Base-by-base conservation (phyloP, 148 eudicot species). In the Fagopyrum tataricum region DNA sequence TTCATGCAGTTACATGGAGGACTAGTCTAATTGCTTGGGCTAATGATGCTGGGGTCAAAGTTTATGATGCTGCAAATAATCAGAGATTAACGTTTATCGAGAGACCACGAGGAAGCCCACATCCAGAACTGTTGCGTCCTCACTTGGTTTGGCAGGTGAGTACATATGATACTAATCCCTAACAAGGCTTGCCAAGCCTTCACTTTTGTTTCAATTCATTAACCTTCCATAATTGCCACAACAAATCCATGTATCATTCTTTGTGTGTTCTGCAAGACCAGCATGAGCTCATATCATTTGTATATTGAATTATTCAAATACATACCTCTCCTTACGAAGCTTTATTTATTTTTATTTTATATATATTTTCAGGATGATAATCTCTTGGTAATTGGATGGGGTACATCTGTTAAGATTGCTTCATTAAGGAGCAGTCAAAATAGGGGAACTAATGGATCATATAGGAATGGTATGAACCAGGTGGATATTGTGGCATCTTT, bases 401-500 rank as follows among this genome's bases (percentile, higher is more conserved):
- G 98, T 66, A 95, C 96, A 67, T 88, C 96, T 72, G 90, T 95
- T 52, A 95, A 95, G 83, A 82, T 95, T 76, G 97, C 91, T 74
- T 89, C 91, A 62, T 73, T 95, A 78, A 83, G 75, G 84, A 75
- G 79, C 51, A 84, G 79, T 78, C 87, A 79, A 73, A 79, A 79
- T 71, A 85, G 75, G 46, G 81, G 80, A 43, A 77, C 77, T 51
- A 91, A 91, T 78, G 98, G 96, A 78, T 78, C 87, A 15, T 81
- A 86, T 77, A 85, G 72, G 81, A 81, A 84, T 48, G 82, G 85
- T 64, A 74, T 83, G 81, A 85, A 80, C 75, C 81, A 83, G 80
- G 98, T 95, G 81, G 97, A 95, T 82, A 90, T 95, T 76, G 96
- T 95, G 69, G 98, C 98, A 74, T 91, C 97, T 76, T 91, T 95